phyloP scores from a whole-genome alignment of 805 yeast genomes.

The Saturnispora sekii region DNA sequence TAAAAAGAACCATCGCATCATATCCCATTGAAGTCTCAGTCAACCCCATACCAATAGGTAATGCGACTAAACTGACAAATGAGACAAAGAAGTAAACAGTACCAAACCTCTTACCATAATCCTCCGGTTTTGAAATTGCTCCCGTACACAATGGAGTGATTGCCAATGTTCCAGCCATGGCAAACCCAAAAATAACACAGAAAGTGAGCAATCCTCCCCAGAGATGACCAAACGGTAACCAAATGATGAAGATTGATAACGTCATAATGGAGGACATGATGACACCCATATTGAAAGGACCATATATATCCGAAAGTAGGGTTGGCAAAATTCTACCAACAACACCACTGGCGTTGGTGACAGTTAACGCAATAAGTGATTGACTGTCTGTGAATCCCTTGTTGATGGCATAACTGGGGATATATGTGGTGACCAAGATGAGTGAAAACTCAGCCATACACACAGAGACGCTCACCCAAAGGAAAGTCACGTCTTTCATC shows the following conservation, averaged over 20 bases:
- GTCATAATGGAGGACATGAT: conserved; percentile 30
- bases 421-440: conserved; percentile 42
- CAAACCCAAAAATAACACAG: conserved; percentile 47
- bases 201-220: conserved; percentile 39
- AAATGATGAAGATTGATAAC: conserved; percentile 38
- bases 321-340: conserved; percentile 39
- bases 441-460: conserved; percentile 44
- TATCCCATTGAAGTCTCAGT: conserved; percentile 24
- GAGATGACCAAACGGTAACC: conserved; percentile 57
- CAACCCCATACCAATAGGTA: conserved; percentile 34
- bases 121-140: conserved; percentile 48
- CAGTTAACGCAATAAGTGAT: conserved; percentile 51
- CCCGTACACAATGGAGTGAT: conserved; percentile 64
- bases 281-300: conserved; percentile 35
- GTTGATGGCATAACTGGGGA: conserved; percentile 46
- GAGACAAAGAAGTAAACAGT: conserved; percentile 46
- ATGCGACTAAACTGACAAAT: conserved; percentile 35
- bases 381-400: conserved; percentile 38
- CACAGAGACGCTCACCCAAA: conserved; percentile 31
- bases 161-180: conserved; percentile 51
- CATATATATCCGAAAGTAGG: conserved; percentile 33
- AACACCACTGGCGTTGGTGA: conserved; percentile 37
- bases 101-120: conserved; percentile 67
- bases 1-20: conserved; percentile 25
- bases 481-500: conserved; percentile 34